phyloP scores from a whole-genome alignment of 1,284 basidiomycete genomes.

The Puccinia coronata region DNA sequence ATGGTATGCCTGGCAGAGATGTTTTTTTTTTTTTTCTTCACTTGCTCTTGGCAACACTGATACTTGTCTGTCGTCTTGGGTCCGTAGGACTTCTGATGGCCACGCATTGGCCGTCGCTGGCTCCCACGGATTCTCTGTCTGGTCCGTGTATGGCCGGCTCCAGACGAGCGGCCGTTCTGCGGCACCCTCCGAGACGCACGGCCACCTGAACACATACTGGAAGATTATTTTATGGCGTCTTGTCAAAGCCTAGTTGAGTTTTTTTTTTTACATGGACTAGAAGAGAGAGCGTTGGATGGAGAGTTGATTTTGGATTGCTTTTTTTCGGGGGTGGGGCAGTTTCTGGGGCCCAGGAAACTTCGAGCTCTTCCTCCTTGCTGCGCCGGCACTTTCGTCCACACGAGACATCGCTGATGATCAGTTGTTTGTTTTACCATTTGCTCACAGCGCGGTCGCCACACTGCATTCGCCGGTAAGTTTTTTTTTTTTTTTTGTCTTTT shows the following conservation, averaged over 20 bases:
- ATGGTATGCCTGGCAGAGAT: slow-evolving; percentile 42
- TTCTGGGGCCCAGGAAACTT: slow-evolving; percentile 49
- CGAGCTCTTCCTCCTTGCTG: slow-evolving; percentile 35
- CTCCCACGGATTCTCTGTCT: slow-evolving; percentile 83
- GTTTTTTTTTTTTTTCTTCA: neutral
- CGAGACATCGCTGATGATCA: slow-evolving; percentile 61
- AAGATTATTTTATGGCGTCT: slow-evolving; percentile 55
- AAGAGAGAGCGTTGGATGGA: too few species aligned
- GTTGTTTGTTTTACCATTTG: slow-evolving; percentile 83
- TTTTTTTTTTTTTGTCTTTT: neutral
- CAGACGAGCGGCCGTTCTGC: slow-evolving; percentile 65
- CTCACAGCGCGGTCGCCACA: slow-evolving; percentile 87
- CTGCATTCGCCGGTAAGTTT: slow-evolving; percentile 72
- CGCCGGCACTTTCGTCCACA: neutral
- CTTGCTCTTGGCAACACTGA: neutral
- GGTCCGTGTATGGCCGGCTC: slow-evolving; percentile 86
- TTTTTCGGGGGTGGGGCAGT: slow-evolving; percentile 59
- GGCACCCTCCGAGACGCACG: slow-evolving; percentile 60
- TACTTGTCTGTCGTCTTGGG: neutral
- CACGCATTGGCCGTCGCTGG: slow-evolving; percentile 96
- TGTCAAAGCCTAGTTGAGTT: slow-evolving; percentile 51
- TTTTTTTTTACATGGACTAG: slow-evolving; percentile 8
- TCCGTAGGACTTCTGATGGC: slow-evolving; percentile 78
- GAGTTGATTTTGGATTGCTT: neutral
- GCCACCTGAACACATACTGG: slow-evolving; percentile 69